Percentiles rank a stretch among this genome's conserved stretches.
Conservation (phyloP, 2,329 filamentous ascomycete genomes). For the Emericellopsis cladophorae region DNA sequence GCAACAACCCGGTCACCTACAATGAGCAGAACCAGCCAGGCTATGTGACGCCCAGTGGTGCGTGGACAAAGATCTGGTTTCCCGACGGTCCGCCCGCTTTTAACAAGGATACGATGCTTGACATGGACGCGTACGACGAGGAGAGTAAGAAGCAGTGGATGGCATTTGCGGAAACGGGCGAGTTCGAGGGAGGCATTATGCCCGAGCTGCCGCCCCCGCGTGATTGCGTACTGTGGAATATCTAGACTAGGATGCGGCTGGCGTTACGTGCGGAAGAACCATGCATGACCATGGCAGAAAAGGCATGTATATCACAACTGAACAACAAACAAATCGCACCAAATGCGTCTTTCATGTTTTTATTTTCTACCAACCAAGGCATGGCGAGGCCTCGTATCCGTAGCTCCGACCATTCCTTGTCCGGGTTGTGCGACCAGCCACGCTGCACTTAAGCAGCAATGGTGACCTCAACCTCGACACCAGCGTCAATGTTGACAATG, state of each 20-base stretch:
- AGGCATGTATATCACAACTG: too few species aligned
- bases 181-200: slow-evolving; percentile 59
- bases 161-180: slow-evolving; percentile 49
- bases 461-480: slow-evolving; percentile 87
- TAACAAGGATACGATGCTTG: slow-evolving; percentile 50
- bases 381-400: neutral
- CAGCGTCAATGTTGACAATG: slow-evolving; percentile 91
- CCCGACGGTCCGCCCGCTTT: slow-evolving; percentile 55
- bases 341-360: too few species aligned
- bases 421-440: neutral
- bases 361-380: too few species aligned
- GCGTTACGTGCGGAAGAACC: too few species aligned
- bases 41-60: slow-evolving; percentile 37
- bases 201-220: slow-evolving; percentile 66
- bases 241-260: slow-evolving; percentile 28
- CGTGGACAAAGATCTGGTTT: slow-evolving; percentile 57
- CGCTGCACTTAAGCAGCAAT: slow-evolving; percentile 58
- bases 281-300: too few species aligned
- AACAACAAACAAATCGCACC: too few species aligned
- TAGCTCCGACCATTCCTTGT: neutral
- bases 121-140: slow-evolving; percentile 42
- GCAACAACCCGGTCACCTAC: slow-evolving; percentile 50
- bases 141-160: slow-evolving; percentile 51
- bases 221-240: slow-evolving; percentile 64
- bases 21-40: slow-evolving; percentile 31